Evolutionary conservation across 163 green algal species (phyloP).

Genomic region (Volvox carteri): DNA sequence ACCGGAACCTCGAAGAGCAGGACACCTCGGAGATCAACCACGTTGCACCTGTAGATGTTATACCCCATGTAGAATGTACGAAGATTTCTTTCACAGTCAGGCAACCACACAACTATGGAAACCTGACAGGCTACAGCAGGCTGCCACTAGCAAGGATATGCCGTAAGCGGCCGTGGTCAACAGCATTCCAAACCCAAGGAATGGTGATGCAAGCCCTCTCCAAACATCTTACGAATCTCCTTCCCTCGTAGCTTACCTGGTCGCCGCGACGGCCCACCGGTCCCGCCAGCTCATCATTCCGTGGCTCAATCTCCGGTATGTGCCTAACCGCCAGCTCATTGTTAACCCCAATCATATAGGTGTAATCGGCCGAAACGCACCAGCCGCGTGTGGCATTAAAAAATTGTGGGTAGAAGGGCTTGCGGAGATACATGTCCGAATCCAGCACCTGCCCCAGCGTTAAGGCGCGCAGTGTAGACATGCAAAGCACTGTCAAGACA

Average conservation of each 20-base stretch:
- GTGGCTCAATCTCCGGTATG: slow-evolving; percentile 80
- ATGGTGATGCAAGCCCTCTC: too few species aligned
- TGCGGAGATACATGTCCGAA: slow-evolving; percentile 82
- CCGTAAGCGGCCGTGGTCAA: too few species aligned
- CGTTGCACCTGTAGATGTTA: too few species aligned
- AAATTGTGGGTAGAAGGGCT: slow-evolving; percentile 74
- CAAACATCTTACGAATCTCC: background rate
- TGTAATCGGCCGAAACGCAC: slow-evolving; percentile 63
- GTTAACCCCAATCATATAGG: slow-evolving; percentile 74
- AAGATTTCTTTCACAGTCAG: too few species aligned
- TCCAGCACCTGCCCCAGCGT: slow-evolving; percentile 55
- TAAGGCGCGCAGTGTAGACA: background rate
- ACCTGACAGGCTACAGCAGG: too few species aligned
- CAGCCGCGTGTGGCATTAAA: slow-evolving; percentile 73
- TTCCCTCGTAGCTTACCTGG: slow-evolving; percentile 64
- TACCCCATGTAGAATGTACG: too few species aligned
- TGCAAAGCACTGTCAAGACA: background rate
- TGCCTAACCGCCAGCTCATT: slow-evolving; percentile 87
- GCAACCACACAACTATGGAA: too few species aligned
- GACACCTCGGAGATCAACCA: too few species aligned
- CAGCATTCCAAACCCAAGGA: too few species aligned
- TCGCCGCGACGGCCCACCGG: slow-evolving; percentile 79
- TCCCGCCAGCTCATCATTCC: slow-evolving; percentile 87
- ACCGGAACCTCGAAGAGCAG: too few species aligned
- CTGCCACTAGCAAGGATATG: too few species aligned